Base-by-base conservation (phyloP, 371 early-diverging fungal species). In the Choanephora cucurbitarum region DNA sequence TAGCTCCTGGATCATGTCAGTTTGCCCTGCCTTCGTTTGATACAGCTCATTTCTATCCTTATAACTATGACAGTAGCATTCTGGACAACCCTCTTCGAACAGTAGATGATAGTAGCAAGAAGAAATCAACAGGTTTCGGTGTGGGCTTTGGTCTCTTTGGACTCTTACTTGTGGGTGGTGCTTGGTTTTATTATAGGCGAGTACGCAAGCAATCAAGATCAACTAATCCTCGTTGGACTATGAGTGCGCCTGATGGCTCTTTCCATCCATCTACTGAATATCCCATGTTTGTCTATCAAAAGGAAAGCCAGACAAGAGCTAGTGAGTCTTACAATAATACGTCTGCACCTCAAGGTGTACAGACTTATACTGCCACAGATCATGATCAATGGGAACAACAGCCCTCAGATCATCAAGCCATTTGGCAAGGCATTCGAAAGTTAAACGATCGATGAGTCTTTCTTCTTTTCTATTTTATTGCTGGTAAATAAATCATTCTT, bases 281-380 rank as follows among this genome's bases (percentile, higher is more conserved):
- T 47, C 74, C 72, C 5, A 43, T 73, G 33, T 73, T 73, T 62
- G 74, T 69, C 7, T 72, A 73, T 32, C 63, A 70, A 18, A 54
- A 65, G 23, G 67, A 73, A 15, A 15, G 24, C n/a, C n/a, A n/a
- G n/a, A n/a, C n/a, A n/a, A n/a, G n/a, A n/a, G n/a, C n/a, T n/a
- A n/a, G n/a, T n/a, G n/a, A n/a, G n/a, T n/a, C n/a, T n/a, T n/a
- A n/a, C n/a, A n/a, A n/a, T n/a, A n/a, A n/a, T n/a, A n/a, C n/a
- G n/a, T n/a, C n/a, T 2, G 11, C 44, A 9, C 15, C 15, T 34
- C 15, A 59, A 17, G 44, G 46, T 28, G 54, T 60, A 24, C 43
- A 52, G 10, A 77, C 70, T 1, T 77, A 77, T 33, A 68, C 78
- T 13, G 72, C 78, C 13, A 63, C 75, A 3, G 78, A 77, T 44